Conservation (phyloP, 2,329 filamentous ascomycete species). For the Colletotrichum liaoningense region DNA sequence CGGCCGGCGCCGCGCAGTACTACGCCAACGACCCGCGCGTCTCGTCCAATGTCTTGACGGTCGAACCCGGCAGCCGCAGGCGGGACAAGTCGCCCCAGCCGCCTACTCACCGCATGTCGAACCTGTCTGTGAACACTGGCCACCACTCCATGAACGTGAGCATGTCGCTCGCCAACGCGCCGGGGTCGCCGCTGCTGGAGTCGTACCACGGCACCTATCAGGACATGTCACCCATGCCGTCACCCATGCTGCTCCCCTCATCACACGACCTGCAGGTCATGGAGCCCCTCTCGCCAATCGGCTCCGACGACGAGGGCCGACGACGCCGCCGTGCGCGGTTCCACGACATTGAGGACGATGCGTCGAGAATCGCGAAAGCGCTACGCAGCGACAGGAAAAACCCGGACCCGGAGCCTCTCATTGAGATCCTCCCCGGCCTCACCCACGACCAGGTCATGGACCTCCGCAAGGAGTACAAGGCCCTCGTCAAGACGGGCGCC, state of each 20-base stretch:
- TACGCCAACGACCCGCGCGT: conserved; percentile 50
- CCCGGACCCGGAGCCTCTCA: conserved; percentile 77
- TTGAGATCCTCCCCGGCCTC: conserved; percentile 85
- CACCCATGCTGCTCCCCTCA: conserved; percentile 70
- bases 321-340: conserved; percentile 75
- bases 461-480: conserved; percentile 90
- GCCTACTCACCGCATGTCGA: conserved; percentile 62
- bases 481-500: conserved; percentile 81
- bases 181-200: conserved; percentile 87
- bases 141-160: conserved; percentile 49
- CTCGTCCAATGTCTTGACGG: conserved; percentile 54
- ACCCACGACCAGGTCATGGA: conserved; percentile 90
- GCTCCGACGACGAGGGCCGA: conserved; percentile 60
- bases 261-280: conserved; percentile 43
- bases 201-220: conserved; percentile 95
- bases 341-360: conserved; percentile 86
- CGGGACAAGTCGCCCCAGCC: conserved; percentile 61
- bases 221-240: conserved; percentile 93
- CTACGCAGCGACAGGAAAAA: conserved; percentile 69
- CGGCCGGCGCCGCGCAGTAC: conserved; percentile 40
- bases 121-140: conserved; percentile 61
- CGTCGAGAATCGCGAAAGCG: conserved; percentile 79
- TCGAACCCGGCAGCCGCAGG: conserved; percentile 51
- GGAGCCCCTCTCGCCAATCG: conserved; percentile 64
- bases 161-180: conserved; percentile 67